phyloP scores from a whole-genome alignment of 2,329 filamentous ascomycete species.

The Xylaria sp. region DNA sequence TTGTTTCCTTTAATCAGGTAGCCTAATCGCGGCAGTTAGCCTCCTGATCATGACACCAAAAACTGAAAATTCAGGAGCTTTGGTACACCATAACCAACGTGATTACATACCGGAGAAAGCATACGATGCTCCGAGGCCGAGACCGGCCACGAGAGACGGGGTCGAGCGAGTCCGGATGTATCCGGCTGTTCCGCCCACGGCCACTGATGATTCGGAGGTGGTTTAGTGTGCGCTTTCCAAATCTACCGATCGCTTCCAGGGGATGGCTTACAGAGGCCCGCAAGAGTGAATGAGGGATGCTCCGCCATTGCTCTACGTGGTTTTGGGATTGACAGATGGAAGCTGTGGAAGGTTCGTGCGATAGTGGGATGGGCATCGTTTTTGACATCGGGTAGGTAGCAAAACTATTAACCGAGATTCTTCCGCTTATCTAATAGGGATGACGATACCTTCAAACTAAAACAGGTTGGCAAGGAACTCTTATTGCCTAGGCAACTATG shows the following conservation, averaged over 20 bases:
- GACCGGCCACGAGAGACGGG: constrained; percentile 39
- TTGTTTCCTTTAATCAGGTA: constrained; percentile 47
- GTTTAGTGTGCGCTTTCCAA: constrained; percentile 4
- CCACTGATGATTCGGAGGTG: constrained; percentile 28
- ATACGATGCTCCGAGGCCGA: constrained; percentile 38
- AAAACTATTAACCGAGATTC: too few relatives aligned
- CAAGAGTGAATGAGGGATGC: constrained; percentile 46
- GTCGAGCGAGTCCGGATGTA: constrained; percentile 36
- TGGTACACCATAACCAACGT: background rate
- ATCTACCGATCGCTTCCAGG: background rate
- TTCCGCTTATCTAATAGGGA: too few relatives aligned
- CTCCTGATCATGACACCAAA: background rate
- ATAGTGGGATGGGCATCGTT: too few relatives aligned
- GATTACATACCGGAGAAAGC: constrained; percentile 33
- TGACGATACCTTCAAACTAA: too few relatives aligned
- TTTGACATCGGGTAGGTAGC: too few relatives aligned
- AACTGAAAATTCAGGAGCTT: background rate
- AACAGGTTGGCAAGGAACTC: too few relatives aligned
- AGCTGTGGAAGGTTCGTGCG: background rate
- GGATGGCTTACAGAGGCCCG: constrained; percentile 40
- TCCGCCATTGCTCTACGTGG: constrained; percentile 38
- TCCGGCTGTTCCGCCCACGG: constrained; percentile 38
- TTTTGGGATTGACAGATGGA: background rate
- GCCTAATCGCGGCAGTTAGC: constrained; percentile 28
- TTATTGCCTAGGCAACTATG: too few relatives aligned